Evolutionary conservation across 306 rosid species (phyloP).

Genomic region (Ormosia emarginata): DNA sequence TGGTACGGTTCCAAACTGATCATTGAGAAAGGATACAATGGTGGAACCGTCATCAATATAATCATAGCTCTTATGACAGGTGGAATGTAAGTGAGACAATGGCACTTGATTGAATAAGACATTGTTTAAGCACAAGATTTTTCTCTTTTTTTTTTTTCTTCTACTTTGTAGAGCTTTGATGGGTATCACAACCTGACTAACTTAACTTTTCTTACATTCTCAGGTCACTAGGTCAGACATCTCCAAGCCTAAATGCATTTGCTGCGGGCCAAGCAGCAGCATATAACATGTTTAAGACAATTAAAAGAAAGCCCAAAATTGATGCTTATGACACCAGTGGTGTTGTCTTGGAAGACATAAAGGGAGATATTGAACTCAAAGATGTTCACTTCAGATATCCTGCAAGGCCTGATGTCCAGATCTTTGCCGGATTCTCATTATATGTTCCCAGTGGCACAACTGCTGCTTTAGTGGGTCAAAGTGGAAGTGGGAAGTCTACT

Average conservation of each 20-base stretch:
- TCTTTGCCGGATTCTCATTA: constrained; percentile 78
- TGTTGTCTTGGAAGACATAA: constrained; percentile 49
- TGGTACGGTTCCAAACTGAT: constrained; percentile 87
- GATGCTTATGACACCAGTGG: constrained; percentile 71
- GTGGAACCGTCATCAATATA: constrained; percentile 69
- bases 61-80: constrained; percentile 74
- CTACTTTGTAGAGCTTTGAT: background rate
- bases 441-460: constrained; percentile 64
- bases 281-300: constrained; percentile 82
- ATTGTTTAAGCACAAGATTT: background rate
- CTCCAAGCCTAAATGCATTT: constrained; percentile 78
- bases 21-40: constrained; percentile 57
- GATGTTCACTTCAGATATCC: constrained; percentile 79
- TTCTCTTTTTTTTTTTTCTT: background rate
- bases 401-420: constrained; percentile 69
- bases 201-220: background rate
- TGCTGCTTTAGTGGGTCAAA: constrained; percentile 85
- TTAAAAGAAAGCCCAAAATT: constrained; percentile 57
- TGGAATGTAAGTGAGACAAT: constrained; percentile 66
- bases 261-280: constrained; percentile 90
- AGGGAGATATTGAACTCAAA: constrained; percentile 74
- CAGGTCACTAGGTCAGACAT: constrained; percentile 79
- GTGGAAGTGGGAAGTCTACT: constrained; percentile 95
- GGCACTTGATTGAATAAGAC: background rate
- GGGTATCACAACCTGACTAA: background rate